Evolutionary conservation across 768 basidiomycete species (phyloP).

Genomic region (Neoboletus brunneissimus): DNA sequence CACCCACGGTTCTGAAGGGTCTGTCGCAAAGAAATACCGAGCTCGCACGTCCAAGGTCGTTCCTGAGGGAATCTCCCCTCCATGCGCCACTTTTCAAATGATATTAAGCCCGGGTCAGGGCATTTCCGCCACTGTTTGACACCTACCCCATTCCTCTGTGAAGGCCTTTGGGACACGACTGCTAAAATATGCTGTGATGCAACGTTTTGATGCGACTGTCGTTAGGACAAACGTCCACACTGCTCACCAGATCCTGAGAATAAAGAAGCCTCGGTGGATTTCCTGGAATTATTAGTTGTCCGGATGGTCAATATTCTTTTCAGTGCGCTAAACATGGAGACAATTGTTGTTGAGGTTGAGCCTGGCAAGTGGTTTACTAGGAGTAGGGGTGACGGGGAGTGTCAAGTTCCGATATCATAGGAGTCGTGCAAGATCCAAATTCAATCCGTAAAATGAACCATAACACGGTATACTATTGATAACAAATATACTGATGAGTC

Average conservation of each 20-base stretch:
- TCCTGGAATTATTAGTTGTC: neutral
- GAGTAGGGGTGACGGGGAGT: too few relatives aligned
- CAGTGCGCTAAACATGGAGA: slow-evolving; percentile 13
- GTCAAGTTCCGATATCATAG: neutral
- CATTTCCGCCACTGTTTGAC: neutral
- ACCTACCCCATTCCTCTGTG: slow-evolving; percentile 27
- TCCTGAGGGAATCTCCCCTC: slow-evolving; percentile 20
- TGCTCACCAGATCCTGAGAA: slow-evolving; percentile 28
- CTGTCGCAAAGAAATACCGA: slow-evolving; percentile 31
- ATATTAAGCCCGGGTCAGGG: neutral
- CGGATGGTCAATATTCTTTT: slow-evolving; percentile 3
- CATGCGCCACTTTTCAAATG: slow-evolving; percentile 19
- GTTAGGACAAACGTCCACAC: too few relatives aligned
- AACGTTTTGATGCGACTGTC: neutral
- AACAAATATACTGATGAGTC: too few relatives aligned
- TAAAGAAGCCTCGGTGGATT: neutral
- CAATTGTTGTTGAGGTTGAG: neutral
- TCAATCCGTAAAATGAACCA: too few relatives aligned
- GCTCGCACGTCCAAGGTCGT: slow-evolving; percentile 11
- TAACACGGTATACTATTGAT: too few relatives aligned
- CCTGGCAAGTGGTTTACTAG: neutral
- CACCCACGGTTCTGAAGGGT: slow-evolving; percentile 29
- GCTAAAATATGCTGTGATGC: slow-evolving; percentile 29
- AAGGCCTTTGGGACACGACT: slow-evolving; percentile 21
- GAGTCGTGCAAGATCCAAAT: neutral